Conservation (phyloP, 2,329 filamentous ascomycete genomes). For the Claviceps quebecensis region DNA sequence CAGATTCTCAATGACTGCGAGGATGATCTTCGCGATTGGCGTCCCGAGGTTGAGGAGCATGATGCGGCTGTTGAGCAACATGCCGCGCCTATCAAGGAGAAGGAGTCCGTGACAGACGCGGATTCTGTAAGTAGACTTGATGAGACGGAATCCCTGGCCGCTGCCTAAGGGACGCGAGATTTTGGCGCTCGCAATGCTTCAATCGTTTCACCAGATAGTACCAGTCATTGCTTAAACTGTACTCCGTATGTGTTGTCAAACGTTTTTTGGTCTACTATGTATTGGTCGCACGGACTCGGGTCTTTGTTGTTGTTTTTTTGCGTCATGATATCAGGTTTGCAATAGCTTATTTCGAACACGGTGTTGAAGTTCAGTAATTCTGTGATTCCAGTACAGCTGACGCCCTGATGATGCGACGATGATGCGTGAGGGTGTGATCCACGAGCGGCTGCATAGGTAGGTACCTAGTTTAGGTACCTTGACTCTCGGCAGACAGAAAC, state of each 20-base stretch:
- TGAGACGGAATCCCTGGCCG: neutral
- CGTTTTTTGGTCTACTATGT: neutral
- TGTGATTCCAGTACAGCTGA: neutral
- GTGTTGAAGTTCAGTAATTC: neutral
- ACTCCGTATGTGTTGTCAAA: neutral
- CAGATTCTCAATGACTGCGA: constrained; percentile 89
- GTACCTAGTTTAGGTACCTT: too few relatives aligned
- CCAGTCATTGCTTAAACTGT: neutral
- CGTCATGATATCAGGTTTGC: constrained; percentile 1
- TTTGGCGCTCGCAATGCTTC: too few relatives aligned
- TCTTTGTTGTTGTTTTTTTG: neutral
- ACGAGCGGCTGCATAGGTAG: too few relatives aligned
- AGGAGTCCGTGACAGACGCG: constrained; percentile 8
- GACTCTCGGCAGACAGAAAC: too few relatives aligned
- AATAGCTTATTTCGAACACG: neutral
- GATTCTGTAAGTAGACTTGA: neutral
- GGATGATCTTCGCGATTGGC: constrained; percentile 71
- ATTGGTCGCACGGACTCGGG: neutral
- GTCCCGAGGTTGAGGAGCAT: constrained; percentile 26
- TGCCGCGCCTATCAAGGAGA: constrained; percentile 14
- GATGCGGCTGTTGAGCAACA: constrained; percentile 12
- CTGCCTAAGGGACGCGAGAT: neutral
- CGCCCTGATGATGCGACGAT: too few relatives aligned
- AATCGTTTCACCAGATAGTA: too few relatives aligned
- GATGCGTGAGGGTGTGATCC: too few relatives aligned